Base-by-base conservation (phyloP, 2,329 filamentous ascomycete genomes). In the Cladosporium sp. region DNA sequence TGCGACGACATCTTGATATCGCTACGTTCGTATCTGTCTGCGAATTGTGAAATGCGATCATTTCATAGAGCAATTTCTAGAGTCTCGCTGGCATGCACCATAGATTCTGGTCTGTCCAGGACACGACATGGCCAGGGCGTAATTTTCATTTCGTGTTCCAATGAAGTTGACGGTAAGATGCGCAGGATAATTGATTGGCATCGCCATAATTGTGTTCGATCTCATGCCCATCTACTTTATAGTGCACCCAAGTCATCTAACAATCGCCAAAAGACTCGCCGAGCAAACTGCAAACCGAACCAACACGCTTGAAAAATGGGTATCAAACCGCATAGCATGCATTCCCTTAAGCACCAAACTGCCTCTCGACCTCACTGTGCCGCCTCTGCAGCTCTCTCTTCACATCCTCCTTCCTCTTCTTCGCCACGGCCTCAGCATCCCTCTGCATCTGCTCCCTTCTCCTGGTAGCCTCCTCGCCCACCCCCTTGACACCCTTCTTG, bases 401-500 rank as follows among this genome's bases (percentile, higher is more conserved):
- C 16, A 37, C 44, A 14, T 53, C 43, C 28, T 53, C 50, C 35
- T 40, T 40, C 35, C 40, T 46, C 37, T 53, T 46, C 50, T 34
- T 53, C 50, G 37, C 10, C 28, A 14, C 50, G 22, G 41, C 57
- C 42, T 55, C 55, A 16, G 53, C 56, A 38, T 61, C 58, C 40
- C 50, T 53, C 51, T 65, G 59, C 59, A 64, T 57, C 53, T 61
- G 52, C 46, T 62, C 59, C 59, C 64, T 46, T 14, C 28, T 46
- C 54, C 62, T 61, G 54, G 70, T 69, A 1, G 68, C 73, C 55
- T 74, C 82, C 70, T 97, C 93, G 0, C 82, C 80, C 44, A 84
- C 78, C 0, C 85, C 85, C 74, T 98, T 98, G 59, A 89, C 81
- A 9, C 91, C 87, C 75, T 98, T 98, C 61, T 86, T 84, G 49